A percentile compares a stretch with the other conserved stretches of the same genome.
These are phyloP conservation scores for Myxozyma mucilagina DNA, from an alignment of 805 yeast genomes.

Conservation along the genomic window DNA sequence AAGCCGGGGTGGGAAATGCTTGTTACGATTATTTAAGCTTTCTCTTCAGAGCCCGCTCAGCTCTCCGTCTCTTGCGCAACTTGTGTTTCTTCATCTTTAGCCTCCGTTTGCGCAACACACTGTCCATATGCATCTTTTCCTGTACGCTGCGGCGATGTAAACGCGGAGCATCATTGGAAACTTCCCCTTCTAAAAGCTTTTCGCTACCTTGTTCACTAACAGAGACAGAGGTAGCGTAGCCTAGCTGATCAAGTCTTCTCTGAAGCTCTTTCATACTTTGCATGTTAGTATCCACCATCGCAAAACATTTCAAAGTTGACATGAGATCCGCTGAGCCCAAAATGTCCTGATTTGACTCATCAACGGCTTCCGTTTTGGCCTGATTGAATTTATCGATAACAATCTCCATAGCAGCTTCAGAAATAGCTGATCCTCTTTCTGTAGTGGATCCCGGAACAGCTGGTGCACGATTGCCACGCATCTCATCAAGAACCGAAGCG, in stretches of 20 bases:
- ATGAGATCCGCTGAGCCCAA: slow-evolving; percentile 10
- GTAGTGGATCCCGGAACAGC: slow-evolving; percentile 18
- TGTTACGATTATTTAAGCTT: slow-evolving; percentile 31
- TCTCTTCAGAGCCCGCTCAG: slow-evolving; percentile 58
- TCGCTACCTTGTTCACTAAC: slow-evolving; percentile 3
- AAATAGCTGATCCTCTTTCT: slow-evolving; percentile 5
- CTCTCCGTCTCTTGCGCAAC: slow-evolving; percentile 94
- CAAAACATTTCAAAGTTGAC: slow-evolving; percentile 18
- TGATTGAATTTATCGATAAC: slow-evolving; percentile 17
- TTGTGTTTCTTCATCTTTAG: slow-evolving; percentile 98
- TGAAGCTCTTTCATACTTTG: slow-evolving; percentile 17
- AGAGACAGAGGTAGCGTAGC: slow-evolving; percentile 4
- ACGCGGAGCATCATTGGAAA: not conserved
- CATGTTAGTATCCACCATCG: slow-evolving; percentile 15
- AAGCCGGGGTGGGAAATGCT: not conserved
- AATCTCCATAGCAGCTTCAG: slow-evolving; percentile 18
- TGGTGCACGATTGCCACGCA: slow-evolving; percentile 25
- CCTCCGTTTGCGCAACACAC: slow-evolving; percentile 59
- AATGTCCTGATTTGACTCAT: slow-evolving; percentile 7
- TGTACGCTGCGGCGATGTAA: not conserved
- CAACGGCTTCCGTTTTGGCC: not conserved
- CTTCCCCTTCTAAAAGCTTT: slow-evolving; percentile 3
- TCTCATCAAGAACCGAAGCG: slow-evolving; percentile 7
- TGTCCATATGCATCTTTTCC: slow-evolving; percentile 35
- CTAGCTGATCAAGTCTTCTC: slow-evolving; percentile 14